Base-by-base conservation (phyloP, 208 protist genomes). In the Crithidia brevicula region DNA sequence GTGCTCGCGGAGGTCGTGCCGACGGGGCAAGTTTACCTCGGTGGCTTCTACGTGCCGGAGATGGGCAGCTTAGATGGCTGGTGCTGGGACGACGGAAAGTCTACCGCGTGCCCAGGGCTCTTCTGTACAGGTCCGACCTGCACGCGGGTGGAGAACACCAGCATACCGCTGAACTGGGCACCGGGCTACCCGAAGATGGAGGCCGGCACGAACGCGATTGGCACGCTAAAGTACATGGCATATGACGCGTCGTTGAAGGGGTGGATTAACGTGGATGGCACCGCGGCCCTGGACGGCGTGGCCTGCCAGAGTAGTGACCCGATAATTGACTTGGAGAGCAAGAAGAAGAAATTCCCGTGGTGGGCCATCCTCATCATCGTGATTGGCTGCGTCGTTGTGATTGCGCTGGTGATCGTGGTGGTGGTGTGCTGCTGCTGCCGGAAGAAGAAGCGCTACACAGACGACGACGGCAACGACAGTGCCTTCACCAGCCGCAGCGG, bases 211-310 rank as follows among this genome's bases (percentile, higher is more conserved):
- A 47, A 38, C 13, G 38, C 28, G 16, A 36, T 74, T 0, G 52
- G 51, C 10, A 30, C 38, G 27, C 57, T 22, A 18, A 40, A 40
- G 57, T 74, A 63, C 68, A 46, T 74, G 6, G 68, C 28, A 27
- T 67, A 66, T 54, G 59, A 74, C 59, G 43, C 49, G 7, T 10
- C 38, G 7, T 22, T 40, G 10, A 51, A 61, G 51, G 59, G 51
- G 4, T 67, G 36, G 59, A 49, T 59, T 3, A 74, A 67, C 30
- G 66, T 65, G n/a, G 49, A 40, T 13, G 66, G 56, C 56, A 64
- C 66, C 10, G 22, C 28, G 18, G 56, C 56, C 13, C 36, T 72
- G 25, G 42, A 72, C 56, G 66, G 66, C 28, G 57, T 65, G 2
- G 67, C 58, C 11, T 73, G 67, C 40, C 28, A 50, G 23, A 50